phyloP scores from a whole-genome alignment of 805 yeast species.

The Hagleromyces aurorensis region DNA sequence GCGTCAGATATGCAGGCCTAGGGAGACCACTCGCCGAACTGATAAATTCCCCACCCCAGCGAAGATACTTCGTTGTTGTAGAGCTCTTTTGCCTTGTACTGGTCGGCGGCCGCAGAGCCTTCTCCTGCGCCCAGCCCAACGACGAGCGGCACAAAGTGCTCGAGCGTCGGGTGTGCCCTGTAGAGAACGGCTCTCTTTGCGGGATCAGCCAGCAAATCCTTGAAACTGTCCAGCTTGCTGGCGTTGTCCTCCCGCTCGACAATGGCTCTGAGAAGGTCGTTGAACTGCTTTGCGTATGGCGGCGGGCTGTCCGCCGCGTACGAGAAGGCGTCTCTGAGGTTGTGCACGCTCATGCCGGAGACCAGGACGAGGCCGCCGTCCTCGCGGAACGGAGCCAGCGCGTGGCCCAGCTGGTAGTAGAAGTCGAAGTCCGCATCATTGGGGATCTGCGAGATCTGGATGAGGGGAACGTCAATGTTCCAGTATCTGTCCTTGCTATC shows the following conservation, averaged over 20 bases:
- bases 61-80: slow-evolving; percentile 39
- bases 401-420: slow-evolving; percentile 46
- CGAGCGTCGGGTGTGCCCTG: slow-evolving; percentile 67
- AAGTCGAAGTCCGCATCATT: slow-evolving; percentile 37
- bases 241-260: slow-evolving; percentile 20
- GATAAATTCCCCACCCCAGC: slow-evolving; percentile 67
- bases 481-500: slow-evolving; percentile 13
- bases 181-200: slow-evolving; percentile 32
- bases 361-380: slow-evolving; percentile 47
- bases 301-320: too few species aligned
- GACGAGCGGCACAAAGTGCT: slow-evolving; percentile 62
- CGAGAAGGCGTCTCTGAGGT: slow-evolving; percentile 35
- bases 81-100: slow-evolving; percentile 34
- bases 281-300: slow-evolving; percentile 51
- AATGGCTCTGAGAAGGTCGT: slow-evolving; percentile 36
- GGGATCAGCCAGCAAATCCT: slow-evolving; percentile 29
- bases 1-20: too few species aligned
- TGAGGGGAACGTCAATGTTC: slow-evolving; percentile 32
- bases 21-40: slow-evolving; percentile 36
- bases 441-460: slow-evolving; percentile 35
- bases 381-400: slow-evolving; percentile 42
- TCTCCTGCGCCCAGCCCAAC: slow-evolving; percentile 51
- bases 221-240: slow-evolving; percentile 34
- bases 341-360: slow-evolving; percentile 80
- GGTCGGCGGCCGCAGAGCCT: slow-evolving; percentile 2